These are phyloP conservation scores for Jacaranda copaia DNA, from an alignment of 257 asterid species.

Conservation along the genomic window DNA sequence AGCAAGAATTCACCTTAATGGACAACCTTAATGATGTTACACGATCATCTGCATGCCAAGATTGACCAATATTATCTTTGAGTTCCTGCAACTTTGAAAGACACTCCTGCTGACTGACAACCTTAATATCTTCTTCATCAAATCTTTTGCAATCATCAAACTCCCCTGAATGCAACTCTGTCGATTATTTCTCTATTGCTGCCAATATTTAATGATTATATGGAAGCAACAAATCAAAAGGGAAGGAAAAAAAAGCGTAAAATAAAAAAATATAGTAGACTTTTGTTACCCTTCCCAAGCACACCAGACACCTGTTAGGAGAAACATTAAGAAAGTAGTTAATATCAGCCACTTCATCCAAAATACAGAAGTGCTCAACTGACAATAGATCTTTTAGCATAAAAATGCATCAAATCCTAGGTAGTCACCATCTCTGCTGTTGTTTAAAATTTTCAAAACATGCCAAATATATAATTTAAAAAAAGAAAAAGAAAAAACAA, in stretches of 20 bases:
- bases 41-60: slow-evolving; percentile 81
- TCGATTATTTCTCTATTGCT: slow-evolving; percentile 53
- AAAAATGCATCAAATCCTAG: too few species aligned
- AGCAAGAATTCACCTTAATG: slow-evolving; percentile 65
- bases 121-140: slow-evolving; percentile 62
- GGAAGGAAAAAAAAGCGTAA: slow-evolving; percentile 1
- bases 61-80: slow-evolving; percentile 66
- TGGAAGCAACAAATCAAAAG: slow-evolving; percentile 35
- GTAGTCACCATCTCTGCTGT: not conserved
- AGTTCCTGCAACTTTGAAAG: slow-evolving; percentile 69
- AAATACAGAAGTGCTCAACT: slow-evolving; percentile 17
- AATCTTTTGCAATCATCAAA: slow-evolving; percentile 39
- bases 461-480: too few species aligned
- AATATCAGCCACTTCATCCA: slow-evolving; percentile 22
- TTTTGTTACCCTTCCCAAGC: slow-evolving; percentile 66
- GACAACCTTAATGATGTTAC: slow-evolving; percentile 82
- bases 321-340: slow-evolving; percentile 33
- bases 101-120: slow-evolving; percentile 73
- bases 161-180: not conserved
- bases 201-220: slow-evolving; percentile 38
- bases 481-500: too few species aligned
- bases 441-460: slow-evolving; percentile 6
- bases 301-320: slow-evolving; percentile 60
- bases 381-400: slow-evolving; percentile 13
- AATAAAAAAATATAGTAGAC: slow-evolving; percentile 47